Conservation (phyloP, 2,329 filamentous ascomycete genomes). For the Ophiobolus disseminans region DNA sequence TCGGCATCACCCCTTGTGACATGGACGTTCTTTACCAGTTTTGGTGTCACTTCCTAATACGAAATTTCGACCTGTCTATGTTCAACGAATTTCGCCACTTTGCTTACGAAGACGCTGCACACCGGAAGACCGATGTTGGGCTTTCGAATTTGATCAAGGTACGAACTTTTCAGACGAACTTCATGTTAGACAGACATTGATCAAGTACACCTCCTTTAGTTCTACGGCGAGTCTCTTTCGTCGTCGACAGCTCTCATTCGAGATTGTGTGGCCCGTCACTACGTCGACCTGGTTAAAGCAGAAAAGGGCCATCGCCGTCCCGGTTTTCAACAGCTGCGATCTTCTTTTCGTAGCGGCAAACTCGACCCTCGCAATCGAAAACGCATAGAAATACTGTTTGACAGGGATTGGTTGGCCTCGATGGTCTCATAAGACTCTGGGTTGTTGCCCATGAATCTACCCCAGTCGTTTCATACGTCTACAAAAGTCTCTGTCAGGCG, state of each 20-base stretch:
- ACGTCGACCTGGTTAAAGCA: slow-evolving; percentile 60
- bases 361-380: slow-evolving; percentile 64
- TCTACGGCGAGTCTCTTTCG: slow-evolving; percentile 66
- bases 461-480: slow-evolving; percentile 24
- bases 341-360: slow-evolving; percentile 62
- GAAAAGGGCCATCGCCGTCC: slow-evolving; percentile 54
- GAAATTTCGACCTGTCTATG: slow-evolving; percentile 77
- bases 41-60: slow-evolving; percentile 75
- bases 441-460: background rate
- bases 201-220: too few relatives aligned
- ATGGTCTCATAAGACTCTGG: slow-evolving; percentile 52
- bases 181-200: too few relatives aligned
- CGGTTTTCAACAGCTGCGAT: slow-evolving; percentile 60
- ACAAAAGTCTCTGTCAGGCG: slow-evolving; percentile 44
- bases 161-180: too few relatives aligned
- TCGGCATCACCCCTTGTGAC: slow-evolving; percentile 59
- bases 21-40: slow-evolving; percentile 75
- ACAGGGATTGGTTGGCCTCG: slow-evolving; percentile 58
- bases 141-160: slow-evolving; percentile 68
- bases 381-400: slow-evolving; percentile 61
- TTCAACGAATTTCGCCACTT: slow-evolving; percentile 75
- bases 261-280: slow-evolving; percentile 62
- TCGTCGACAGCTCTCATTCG: slow-evolving; percentile 58
- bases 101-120: slow-evolving; percentile 68
- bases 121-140: slow-evolving; percentile 61